A percentile compares a stretch with the other conserved stretches of the same genome.
Evolutionary conservation across 148 eudicot species (phyloP).

Genomic region (Rhododendron ferrugineum): DNA sequence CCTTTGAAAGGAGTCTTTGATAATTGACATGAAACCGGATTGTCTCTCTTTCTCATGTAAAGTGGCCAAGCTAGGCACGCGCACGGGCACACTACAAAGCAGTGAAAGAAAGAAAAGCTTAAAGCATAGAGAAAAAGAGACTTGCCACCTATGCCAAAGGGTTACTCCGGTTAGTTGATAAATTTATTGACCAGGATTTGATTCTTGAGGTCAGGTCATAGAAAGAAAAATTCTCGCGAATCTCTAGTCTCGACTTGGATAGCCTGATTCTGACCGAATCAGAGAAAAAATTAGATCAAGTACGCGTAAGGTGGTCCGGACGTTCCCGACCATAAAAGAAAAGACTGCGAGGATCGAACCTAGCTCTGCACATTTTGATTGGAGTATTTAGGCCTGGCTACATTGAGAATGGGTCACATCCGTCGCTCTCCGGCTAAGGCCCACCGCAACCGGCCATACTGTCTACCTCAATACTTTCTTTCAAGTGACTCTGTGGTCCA

Average conservation of each 20-base stretch:
- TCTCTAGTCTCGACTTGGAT: too few species aligned
- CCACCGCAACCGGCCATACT: conserved; percentile 5
- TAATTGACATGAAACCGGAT: not conserved
- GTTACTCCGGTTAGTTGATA: too few species aligned
- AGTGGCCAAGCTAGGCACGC: not conserved
- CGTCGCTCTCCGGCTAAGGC: not conserved
- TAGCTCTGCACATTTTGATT: not conserved
- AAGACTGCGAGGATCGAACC: too few species aligned
- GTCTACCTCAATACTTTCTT: not conserved
- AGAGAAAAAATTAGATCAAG: fast-evolving
- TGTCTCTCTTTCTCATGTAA: conserved; percentile 9
- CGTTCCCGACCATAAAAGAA: not conserved
- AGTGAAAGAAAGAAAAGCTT: not conserved
- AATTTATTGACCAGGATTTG: too few species aligned
- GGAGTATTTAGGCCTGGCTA: not conserved
- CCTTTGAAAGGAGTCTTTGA: not conserved
- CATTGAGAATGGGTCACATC: conserved; percentile 16
- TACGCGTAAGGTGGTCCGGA: not conserved
- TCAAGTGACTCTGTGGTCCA: not conserved
- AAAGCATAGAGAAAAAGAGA: not conserved
- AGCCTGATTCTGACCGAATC: too few species aligned
- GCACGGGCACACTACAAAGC: not conserved
- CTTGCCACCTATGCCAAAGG: too few species aligned
- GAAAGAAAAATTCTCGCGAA: too few species aligned
- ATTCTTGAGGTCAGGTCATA: too few species aligned